A percentile compares a stretch with the other conserved stretches of the same genome.
Evolutionary conservation across 331 rosid genomes (phyloP).

Genomic region (Acacia pycnantha): DNA sequence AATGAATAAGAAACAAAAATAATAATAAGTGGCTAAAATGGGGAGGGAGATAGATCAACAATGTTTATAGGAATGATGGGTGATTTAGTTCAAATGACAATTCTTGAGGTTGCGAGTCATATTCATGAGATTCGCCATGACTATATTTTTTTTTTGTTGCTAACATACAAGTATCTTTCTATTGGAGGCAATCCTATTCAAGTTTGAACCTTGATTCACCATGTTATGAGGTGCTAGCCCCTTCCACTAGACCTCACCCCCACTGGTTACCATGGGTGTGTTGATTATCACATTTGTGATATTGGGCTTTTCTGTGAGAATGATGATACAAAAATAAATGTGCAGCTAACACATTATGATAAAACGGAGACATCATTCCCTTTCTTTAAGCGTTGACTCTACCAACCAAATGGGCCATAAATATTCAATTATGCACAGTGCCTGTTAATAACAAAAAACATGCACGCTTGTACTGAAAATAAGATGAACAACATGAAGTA

Average conservation of each 20-base stretch:
- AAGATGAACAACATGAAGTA: constrained; percentile 11
- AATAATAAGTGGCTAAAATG: not conserved
- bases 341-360: not conserved
- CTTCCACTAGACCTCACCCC: no score
- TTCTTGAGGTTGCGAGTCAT: not conserved
- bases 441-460: not conserved
- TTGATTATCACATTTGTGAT: not conserved
- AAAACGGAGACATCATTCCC: not conserved
- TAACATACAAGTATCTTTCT: no score
- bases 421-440: not conserved
- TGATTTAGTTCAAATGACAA: not conserved
- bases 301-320: not conserved
- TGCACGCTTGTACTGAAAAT: not conserved
- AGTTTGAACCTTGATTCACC: no score
- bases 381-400: not conserved
- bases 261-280: not conserved
- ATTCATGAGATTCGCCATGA: not conserved
- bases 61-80: not conserved
- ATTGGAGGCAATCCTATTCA: no score
- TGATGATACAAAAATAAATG: not conserved
- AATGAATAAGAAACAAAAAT: not conserved
- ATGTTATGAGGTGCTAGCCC: no score
- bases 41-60: not conserved
- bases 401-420: not conserved
- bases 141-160: not conserved